phyloP scores from a whole-genome alignment of 768 basidiomycete species.

The Boletus edulis region DNA sequence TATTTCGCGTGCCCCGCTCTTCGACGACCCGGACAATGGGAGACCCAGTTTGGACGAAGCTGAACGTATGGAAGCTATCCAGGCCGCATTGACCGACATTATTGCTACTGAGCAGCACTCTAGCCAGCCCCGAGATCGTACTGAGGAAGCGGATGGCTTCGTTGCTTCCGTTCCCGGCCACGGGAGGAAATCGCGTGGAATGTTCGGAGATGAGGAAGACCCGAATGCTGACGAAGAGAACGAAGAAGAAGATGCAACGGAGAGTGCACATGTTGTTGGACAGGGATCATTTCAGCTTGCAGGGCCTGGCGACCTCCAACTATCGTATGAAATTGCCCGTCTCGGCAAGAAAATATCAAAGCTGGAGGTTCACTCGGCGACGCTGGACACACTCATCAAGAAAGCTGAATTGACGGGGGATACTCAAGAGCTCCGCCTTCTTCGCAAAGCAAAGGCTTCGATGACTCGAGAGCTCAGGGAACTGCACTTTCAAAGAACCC shows the following conservation, averaged over 20 bases:
- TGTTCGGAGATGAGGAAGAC: conserved; percentile 39
- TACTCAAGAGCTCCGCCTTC: conserved; percentile 77
- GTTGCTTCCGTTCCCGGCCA: conserved; percentile 4
- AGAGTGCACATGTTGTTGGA: conserved; percentile 28
- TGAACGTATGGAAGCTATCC: conserved; percentile 92
- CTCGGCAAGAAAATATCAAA: conserved; percentile 73
- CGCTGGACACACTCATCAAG: conserved; percentile 85
- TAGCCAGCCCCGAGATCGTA: conserved; percentile 15
- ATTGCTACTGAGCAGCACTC: conserved; percentile 77
- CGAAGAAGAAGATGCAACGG: conserved; percentile 38
- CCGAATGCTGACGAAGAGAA: conserved; percentile 43
- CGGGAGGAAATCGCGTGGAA: conserved; percentile 27
- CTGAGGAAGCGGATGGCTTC: conserved; percentile 8
- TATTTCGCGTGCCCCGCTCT: conserved; percentile 69
- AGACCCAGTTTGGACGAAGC: conserved; percentile 58
- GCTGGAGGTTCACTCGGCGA: conserved; percentile 75
- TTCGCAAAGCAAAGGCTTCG: conserved; percentile 78
- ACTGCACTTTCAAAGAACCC: conserved; percentile 83
- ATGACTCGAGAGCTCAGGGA: conserved; percentile 82
- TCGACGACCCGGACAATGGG: conserved; percentile 73
- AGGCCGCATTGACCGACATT: conserved; percentile 93
- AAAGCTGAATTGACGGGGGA: conserved; percentile 95
- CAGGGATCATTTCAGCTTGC: conserved; percentile 68
- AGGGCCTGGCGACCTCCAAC: conserved; percentile 85
- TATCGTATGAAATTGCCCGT: conserved; percentile 82